Conservation (phyloP, 2,329 filamentous ascomycete species). For the Verticillium albo-atrum region DNA sequence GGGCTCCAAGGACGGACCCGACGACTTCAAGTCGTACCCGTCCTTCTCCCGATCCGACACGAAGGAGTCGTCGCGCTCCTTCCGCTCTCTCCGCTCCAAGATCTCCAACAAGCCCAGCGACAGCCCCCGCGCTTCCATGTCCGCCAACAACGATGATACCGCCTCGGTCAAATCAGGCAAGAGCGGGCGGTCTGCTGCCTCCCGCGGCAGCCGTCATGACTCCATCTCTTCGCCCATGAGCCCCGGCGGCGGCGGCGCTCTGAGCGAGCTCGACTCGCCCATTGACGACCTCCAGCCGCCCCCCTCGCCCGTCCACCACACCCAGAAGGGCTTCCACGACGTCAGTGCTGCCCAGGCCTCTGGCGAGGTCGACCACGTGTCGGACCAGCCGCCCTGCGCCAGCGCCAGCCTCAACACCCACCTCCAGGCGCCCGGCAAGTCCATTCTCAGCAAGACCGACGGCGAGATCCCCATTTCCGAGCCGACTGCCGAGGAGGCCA, state of each 20-base stretch:
- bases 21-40: constrained; percentile 77
- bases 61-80: constrained; percentile 83
- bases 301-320: constrained; percentile 83
- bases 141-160: constrained; percentile 65
- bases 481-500: constrained; percentile 35
- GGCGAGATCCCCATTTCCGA: constrained; percentile 61
- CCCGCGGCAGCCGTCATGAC: constrained; percentile 42
- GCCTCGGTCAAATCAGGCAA: constrained; percentile 69
- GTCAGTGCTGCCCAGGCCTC: constrained; percentile 76
- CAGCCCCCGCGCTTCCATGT: constrained; percentile 65
- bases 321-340: constrained; percentile 71
- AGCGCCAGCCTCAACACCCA: constrained; percentile 52
- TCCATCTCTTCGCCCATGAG: constrained; percentile 33
- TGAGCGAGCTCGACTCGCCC: constrained; percentile 37
- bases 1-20: constrained; percentile 38
- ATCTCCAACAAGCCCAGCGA: constrained; percentile 64
- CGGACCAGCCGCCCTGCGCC: constrained; percentile 78
- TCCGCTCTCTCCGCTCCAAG: constrained; percentile 82
- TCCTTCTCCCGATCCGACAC: constrained; percentile 92
- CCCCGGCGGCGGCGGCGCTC: constrained; percentile 27
- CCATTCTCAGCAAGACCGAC: constrained; percentile 81
- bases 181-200: constrained; percentile 49
- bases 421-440: constrained; percentile 72
- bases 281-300: constrained; percentile 56
- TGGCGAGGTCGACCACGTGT: constrained; percentile 92